Conservation (phyloP, 2,329 filamentous ascomycete species). For the Rosellinia necatrix region DNA sequence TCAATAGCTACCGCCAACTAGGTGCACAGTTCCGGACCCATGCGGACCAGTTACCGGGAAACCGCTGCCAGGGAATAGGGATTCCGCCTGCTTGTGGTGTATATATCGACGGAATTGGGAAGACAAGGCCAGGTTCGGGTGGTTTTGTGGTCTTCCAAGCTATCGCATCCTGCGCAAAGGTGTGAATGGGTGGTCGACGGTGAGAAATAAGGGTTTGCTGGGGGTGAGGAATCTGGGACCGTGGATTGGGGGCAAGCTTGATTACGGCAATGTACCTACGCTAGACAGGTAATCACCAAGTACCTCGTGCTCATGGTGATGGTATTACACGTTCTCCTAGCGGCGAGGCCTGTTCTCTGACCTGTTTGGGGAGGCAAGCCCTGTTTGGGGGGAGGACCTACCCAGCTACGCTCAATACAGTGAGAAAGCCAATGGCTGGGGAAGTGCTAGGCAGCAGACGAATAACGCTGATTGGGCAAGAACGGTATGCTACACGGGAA, state of each 20-base stretch:
- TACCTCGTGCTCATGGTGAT: conserved; percentile 2
- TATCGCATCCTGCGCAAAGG: conserved; percentile 16
- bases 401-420: conserved; percentile 1
- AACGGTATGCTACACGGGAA: conserved; percentile 2
- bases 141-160: conserved; percentile 5
- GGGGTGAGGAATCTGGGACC: conserved; percentile 10
- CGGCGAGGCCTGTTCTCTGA: conserved; percentile 16
- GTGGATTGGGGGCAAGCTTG: conserved; percentile 17
- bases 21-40: conserved; percentile 1
- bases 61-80: conserved; percentile 4
- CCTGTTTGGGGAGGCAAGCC: conserved; percentile 19
- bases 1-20: conserved; percentile 6
- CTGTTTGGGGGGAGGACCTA: conserved; percentile 4
- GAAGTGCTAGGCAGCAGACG: neutral
- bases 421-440: conserved; percentile 23
- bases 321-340: conserved; percentile 18
- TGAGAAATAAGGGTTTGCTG: conserved; percentile 17
- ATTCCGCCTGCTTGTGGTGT: conserved; percentile 1
- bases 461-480: conserved; percentile 13
- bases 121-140: conserved; percentile 8
- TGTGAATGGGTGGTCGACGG: conserved; percentile 10
- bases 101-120: conserved; percentile 3
- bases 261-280: conserved; percentile 1
- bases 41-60: conserved; percentile 6
- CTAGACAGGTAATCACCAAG: neutral